Base-by-base conservation (phyloP, 2,329 filamentous ascomycete genomes). In the Aspergillus viridinutans region DNA sequence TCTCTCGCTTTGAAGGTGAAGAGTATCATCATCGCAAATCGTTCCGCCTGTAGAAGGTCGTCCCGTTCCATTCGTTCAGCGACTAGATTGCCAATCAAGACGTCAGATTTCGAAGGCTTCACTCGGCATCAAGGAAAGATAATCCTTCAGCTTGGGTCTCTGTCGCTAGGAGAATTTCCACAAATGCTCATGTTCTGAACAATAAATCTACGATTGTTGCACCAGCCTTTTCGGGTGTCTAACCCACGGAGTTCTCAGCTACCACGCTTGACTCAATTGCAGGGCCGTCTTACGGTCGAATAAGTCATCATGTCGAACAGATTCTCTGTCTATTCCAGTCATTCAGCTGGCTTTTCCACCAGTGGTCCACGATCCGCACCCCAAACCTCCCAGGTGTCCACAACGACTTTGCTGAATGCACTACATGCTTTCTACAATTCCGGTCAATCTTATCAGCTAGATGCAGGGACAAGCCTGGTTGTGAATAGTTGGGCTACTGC, bases 401-500 rank as follows among this genome's bases (percentile, higher is more conserved):
- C 93, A 2, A 96, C 92, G 1, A 96, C 92, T 0, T 83, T 97
- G 49, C 84, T 99, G 55, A 97, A 97, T 76, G 85, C 90, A 55
- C 83, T 97, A 49, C 94, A 99, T 77, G 92, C 90, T 66, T 88
- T 90, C 69, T 97, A 96, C 74, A 83, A 90, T 50, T 86, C 89
- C 3, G 87, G 86, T 29, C 86, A 91, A 68, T 85, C 93, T n/a
- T 94, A 96, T 72, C 82, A 83, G 60, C 84, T 99, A 49, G 94
- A 99, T 74, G 87, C 92, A 50, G 91, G 90, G 64, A 94, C 92
- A 38, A 96, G 91, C 72, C 74, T 97, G 42, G 92, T 94, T 0
- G 91, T 97, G 63, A 97, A 97, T 77, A 97, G 92, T 56, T 97
- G 92, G 92, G 83, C 94, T 53, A 96, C 90, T 3, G 90, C 90